Percentiles rank a stretch among this genome's conserved stretches.
Conservation (phyloP, 2,329 filamentous ascomycete genomes). For the Ambrosiella cleistominuta region DNA sequence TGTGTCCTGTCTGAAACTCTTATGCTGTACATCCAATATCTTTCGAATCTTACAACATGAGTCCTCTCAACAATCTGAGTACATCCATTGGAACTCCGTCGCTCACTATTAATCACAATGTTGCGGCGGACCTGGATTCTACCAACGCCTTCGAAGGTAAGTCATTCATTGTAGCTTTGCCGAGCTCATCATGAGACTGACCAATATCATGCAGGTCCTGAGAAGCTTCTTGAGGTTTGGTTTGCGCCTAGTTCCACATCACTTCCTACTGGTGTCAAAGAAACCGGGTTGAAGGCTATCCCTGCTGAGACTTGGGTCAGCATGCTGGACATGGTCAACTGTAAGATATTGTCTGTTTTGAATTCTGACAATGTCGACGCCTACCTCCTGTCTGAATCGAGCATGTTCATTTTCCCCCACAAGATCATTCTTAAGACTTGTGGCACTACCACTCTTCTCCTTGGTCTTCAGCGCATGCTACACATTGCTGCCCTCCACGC, state of each 20-base stretch:
- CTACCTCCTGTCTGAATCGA: conserved; percentile 93
- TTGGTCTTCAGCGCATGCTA: conserved; percentile 75
- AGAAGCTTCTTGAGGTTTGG: conserved; percentile 98
- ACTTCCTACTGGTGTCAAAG: conserved; percentile 51
- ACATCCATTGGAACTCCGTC: conserved; percentile 70
- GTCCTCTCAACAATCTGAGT: conserved; percentile 13
- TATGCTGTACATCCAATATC: conserved; percentile 5
- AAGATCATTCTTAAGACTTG: conserved; percentile 98
- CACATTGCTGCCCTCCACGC: conserved; percentile 78
- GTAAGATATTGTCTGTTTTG: conserved; percentile 89
- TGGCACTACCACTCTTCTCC: conserved; percentile 83
- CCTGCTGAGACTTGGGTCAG: conserved; percentile 74
- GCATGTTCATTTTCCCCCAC: conserved; percentile 99
- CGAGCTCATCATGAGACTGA: background rate
- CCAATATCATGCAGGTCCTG: conserved; percentile 43
- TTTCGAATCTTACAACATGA: conserved; percentile 15
- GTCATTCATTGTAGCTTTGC: conserved; percentile 12
- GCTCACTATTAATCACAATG: conserved; percentile 91
- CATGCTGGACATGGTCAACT: conserved; percentile 96
- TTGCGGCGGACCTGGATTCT: conserved; percentile 81
- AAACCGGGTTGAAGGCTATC: conserved; percentile 72
- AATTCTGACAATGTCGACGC: conserved; percentile 89
- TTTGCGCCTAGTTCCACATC: conserved; percentile 65
- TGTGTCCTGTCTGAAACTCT: conserved; percentile 8
- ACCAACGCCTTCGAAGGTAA: conserved; percentile 87